These are phyloP conservation scores for Pelargonium exstipulatum DNA, from an alignment of 441 rosid genomes.

Conservation along the genomic window DNA sequence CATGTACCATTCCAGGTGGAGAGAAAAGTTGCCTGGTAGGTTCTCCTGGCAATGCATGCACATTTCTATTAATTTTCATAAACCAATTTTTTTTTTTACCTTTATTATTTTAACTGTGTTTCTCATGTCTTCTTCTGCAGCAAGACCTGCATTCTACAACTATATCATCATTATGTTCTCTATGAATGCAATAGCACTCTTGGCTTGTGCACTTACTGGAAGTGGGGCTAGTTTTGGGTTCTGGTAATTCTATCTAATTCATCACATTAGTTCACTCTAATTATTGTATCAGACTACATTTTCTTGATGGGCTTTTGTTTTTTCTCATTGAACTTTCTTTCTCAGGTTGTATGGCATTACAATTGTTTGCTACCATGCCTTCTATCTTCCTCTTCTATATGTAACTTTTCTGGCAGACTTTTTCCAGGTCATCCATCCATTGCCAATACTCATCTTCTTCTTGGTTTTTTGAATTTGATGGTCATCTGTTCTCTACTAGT, in stretches of 20 bases:
- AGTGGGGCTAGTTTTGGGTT: conserved; percentile 61
- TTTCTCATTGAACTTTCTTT: conserved; percentile 7
- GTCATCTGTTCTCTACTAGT: too few relatives aligned
- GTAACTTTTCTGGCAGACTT: conserved; percentile 78
- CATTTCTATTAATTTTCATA: too few relatives aligned
- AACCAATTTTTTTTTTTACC: too few relatives aligned
- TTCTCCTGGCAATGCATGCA: conserved; percentile 6
- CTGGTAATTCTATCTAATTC: conserved; percentile 42
- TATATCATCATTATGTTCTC: conserved; percentile 52
- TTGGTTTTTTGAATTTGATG: too few relatives aligned
- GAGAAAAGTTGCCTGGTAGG: conserved; percentile 82
- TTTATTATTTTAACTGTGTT: neutral
- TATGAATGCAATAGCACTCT: conserved; percentile 52
- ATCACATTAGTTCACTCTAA: neutral
- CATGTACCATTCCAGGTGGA: conserved; percentile 77
- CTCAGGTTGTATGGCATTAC: conserved; percentile 67
- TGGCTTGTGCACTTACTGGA: conserved; percentile 59
- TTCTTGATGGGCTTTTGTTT: neutral
- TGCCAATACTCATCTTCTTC: too few relatives aligned
- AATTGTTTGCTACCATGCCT: conserved; percentile 70
- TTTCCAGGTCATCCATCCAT: conserved; percentile 47
- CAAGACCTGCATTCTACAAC: conserved; percentile 84
- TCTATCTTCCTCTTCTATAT: conserved; percentile 79
- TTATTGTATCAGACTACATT: neutral
- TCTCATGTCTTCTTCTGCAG: conserved; percentile 40